Evolutionary conservation across 2,329 filamentous ascomycete genomes (phyloP), one percentile per base, ranked within the genome.

Genomic region (Dryadomyces sulphureus): DNA sequence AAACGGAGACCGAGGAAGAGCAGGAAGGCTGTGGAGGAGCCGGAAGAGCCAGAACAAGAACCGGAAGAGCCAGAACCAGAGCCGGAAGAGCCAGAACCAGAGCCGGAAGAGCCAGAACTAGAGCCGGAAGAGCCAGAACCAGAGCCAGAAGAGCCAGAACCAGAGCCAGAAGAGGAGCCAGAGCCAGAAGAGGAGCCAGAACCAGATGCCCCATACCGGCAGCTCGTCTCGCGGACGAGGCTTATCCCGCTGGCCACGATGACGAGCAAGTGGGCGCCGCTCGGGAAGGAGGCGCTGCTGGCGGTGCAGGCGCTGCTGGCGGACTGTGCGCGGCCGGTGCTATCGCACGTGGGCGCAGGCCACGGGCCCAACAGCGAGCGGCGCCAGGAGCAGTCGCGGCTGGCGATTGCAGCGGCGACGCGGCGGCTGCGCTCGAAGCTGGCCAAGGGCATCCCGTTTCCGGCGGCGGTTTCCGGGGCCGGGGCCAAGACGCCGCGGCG

Each of bases 201-300:
- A 7, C 11, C 11, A 14, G 17, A 11, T 17, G 40, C 20, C 14
- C 41, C 47, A 50, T 77, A 72, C 57, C 66, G 68, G 39, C 70
- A 75, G 53, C 61, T 81, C 42, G 64, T 67, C 7, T 60, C 73
- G 14, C 65, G 65, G 25, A 70, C 65, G 12, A 70, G 68, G 32
- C 66, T 65, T 38, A 65, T 86, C 38, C 73, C 77, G n/a, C 73
- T 71, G 50, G 70, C 73, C 24, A 73, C 69, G 34, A 82, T 93
- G 48, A 71, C 82, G 38, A 64, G 79, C 38, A 84, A 81, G 57
- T 87, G 81, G 81, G 64, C 67, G 3, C 66, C 73, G 6, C 66
- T 84, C 5, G 67, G 74, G 5, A 58, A 63, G 7, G 60, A 67
- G 21, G 74, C 79, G 38, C 61, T 82, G 46, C 63, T 70, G 7